These are phyloP conservation scores for Pseudocercospora cruenta DNA, from an alignment of 2,329 filamentous ascomycete species.

Conservation along the genomic window DNA sequence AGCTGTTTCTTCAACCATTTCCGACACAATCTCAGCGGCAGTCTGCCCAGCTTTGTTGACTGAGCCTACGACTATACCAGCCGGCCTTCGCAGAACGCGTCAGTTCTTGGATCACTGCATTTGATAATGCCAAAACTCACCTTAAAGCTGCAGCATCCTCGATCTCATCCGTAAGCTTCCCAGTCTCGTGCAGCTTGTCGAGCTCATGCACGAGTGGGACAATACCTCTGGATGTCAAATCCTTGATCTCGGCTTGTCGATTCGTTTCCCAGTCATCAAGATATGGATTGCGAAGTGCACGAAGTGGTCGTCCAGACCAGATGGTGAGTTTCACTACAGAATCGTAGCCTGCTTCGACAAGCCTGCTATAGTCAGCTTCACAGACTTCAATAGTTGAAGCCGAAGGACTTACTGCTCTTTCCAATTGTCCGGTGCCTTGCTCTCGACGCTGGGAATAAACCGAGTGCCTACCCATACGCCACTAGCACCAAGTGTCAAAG, in stretches of 20 bases:
- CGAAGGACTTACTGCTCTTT: constrained; percentile 16
- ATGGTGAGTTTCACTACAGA: constrained; percentile 96
- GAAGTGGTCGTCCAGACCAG: constrained; percentile 91
- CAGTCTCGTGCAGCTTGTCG: constrained; percentile 65
- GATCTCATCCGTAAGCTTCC: constrained; percentile 29
- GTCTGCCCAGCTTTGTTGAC: constrained; percentile 27
- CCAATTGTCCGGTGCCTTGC: constrained; percentile 23
- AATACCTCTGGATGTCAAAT: constrained; percentile 81
- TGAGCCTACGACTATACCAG: constrained; percentile 25
- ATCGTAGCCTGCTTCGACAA: constrained; percentile 85
- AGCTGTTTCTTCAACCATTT: constrained; percentile 20
- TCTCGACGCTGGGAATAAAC: constrained; percentile 77
- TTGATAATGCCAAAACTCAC: constrained; percentile 47
- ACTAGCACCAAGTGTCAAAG: constrained; percentile 86
- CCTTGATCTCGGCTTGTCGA: constrained; percentile 83
- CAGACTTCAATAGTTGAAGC: not conserved
- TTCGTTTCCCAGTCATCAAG: constrained; percentile 95
- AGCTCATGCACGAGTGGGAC: constrained; percentile 93
- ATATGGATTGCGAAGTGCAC: constrained; percentile 89
- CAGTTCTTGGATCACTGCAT: not conserved
- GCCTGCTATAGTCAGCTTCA: constrained; percentile 58
- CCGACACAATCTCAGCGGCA: constrained; percentile 25
- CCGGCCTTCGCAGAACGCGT: constrained; percentile 5
- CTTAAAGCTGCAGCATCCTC: constrained; percentile 43
- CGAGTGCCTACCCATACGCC: constrained; percentile 96